Base-by-base conservation (phyloP, 192 early-diverging fungal species). In the Obelidium mucronatum region DNA sequence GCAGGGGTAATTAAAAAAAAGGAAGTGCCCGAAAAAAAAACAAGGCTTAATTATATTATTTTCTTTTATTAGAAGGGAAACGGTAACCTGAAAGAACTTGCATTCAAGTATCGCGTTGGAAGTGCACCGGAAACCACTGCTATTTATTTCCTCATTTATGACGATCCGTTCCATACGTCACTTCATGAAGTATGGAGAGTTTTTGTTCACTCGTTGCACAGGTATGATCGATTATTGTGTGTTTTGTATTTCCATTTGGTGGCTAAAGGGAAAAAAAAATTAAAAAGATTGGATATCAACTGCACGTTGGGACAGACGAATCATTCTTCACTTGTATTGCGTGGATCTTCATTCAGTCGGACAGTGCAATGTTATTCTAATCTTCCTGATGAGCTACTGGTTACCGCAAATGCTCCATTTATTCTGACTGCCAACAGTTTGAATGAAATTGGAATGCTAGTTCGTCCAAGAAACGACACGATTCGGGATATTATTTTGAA, bases 241-340 rank as follows among this genome's bases (percentile, higher is more conserved):
- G 8, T 1, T 1, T 1, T 62, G 17, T 33, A 19, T 52, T 80
- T 30, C 13, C 51, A n/a, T n/a, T n/a, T n/a, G n/a, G n/a, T n/a
- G n/a, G n/a, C n/a, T n/a, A n/a, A n/a, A n/a, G n/a, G n/a, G n/a
- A n/a, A n/a, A n/a, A n/a, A n/a, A n/a, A n/a, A n/a, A n/a, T n/a
- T n/a, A n/a, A n/a, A n/a, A n/a, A 85, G 84, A 56, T 24, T 86
- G 51, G 85, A 88, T 67, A 36, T 88, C 8, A 82, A 74, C 59
- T 81, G 83, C 71, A 72, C 79, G 13, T 31, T 82, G 37, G 85
- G 87, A 0, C 87, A 88, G 74, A 73, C 85, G 30, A 86, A 85
- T 48, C 17, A 42, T 1, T 60, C 83, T 4, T 52, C 69, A 0
- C 40, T 88, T 17, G 80, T 88, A 6, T n/a, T 88, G 31, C 60